Evolutionary conservation across 108 stramenopile species (phyloP).

Genomic region (Nitzschia putrida): DNA sequence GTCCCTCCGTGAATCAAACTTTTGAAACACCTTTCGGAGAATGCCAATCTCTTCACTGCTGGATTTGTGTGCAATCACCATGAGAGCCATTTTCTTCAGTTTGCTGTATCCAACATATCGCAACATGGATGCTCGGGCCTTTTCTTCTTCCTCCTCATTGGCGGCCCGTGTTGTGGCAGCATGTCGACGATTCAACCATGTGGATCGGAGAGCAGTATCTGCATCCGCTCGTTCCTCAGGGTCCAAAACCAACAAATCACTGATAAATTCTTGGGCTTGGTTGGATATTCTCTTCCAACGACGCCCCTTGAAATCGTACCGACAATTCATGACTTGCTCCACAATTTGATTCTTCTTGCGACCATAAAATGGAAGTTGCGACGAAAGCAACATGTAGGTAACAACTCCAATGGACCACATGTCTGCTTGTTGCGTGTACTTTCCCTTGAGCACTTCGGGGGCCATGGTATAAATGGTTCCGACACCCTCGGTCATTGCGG

Average conservation of each 20-base stretch:
- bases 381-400: constrained; percentile 75
- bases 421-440: constrained; percentile 80
- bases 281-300: constrained; percentile 57
- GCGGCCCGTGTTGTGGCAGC: constrained; percentile 14
- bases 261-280: constrained; percentile 70
- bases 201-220: constrained; percentile 54
- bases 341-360: constrained; percentile 45
- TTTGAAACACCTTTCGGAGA: constrained; percentile 74
- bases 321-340: constrained; percentile 44
- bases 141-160: constrained; percentile 10
- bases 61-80: constrained; percentile 71
- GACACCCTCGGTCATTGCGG: constrained; percentile 52
- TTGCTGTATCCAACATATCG: constrained; percentile 50
- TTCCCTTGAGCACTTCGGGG: constrained; percentile 74
- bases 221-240: constrained; percentile 63
- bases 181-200: constrained; percentile 54
- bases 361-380: constrained; percentile 75
- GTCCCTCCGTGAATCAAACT: constrained; percentile 53
- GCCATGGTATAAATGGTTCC: constrained; percentile 83
- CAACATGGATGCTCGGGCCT: constrained; percentile 12
- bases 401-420: constrained; percentile 73
- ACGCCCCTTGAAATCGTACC: constrained; percentile 52
- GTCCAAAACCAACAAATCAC: constrained; percentile 51
- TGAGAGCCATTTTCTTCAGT: constrained; percentile 72
- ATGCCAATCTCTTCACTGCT: constrained; percentile 69